phyloP scores from a whole-genome alignment of 192 early-diverging fungal genomes.

The Backusella westeae region DNA sequence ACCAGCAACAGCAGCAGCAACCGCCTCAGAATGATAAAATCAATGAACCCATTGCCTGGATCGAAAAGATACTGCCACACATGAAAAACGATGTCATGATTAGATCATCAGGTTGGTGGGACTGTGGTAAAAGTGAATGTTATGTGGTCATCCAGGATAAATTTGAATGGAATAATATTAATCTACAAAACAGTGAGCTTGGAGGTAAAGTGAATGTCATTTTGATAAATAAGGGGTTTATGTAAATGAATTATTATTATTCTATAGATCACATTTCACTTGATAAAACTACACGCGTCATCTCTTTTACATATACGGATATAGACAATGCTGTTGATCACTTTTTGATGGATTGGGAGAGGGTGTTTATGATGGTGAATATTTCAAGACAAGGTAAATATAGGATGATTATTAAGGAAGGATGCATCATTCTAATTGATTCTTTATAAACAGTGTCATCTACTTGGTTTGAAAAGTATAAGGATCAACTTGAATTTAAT shows the following conservation, averaged over 20 bases:
- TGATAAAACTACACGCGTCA: conserved; percentile 26
- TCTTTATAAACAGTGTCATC: conserved; percentile 21
- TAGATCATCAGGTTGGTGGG: conserved; percentile 34
- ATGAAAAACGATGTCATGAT: conserved; percentile 32
- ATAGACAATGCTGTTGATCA: conserved; percentile 31
- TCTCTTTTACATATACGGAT: conserved; percentile 38
- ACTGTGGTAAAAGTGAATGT: conserved; percentile 28
- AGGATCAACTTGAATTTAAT: conserved; percentile 30
- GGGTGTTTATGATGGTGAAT: conserved; percentile 39
- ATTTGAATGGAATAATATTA: conserved; percentile 23
- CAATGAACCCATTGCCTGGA: conserved; percentile 25
- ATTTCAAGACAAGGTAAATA: conserved; percentile 33
- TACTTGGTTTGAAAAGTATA: conserved; percentile 31
- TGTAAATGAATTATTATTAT: background rate
- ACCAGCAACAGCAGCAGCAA: background rate
- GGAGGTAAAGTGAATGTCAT: conserved; percentile 2
- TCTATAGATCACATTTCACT: conserved; percentile 34
- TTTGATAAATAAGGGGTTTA: too few species aligned
- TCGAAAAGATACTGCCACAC: conserved; percentile 16
- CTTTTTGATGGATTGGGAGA: conserved; percentile 38
- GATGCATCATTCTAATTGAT: background rate
- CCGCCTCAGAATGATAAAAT: background rate
- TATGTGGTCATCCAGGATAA: conserved; percentile 34
- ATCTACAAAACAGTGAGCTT: conserved; percentile 15
- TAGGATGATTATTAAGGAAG: background rate